Conservation (phyloP, 768 basidiomycete genomes). For the Boletus speciosus region DNA sequence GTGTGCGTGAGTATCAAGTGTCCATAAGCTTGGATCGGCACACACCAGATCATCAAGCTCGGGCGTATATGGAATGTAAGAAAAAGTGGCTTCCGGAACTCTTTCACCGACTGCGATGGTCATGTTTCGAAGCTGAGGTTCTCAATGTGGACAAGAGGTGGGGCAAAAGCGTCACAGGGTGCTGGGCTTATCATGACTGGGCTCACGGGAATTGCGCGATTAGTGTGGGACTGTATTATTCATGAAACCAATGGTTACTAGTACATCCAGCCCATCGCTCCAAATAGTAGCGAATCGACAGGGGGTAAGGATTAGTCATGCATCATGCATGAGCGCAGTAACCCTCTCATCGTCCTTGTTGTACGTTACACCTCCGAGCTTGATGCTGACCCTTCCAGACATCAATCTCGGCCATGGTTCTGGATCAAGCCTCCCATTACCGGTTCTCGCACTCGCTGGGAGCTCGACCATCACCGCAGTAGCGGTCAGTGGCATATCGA, state of each 20-base stretch:
- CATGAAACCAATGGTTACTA: not conserved
- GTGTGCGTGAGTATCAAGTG: not conserved
- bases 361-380: not conserved
- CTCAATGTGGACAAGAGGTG: not conserved
- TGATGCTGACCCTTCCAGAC: conserved; percentile 14
- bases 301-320: not conserved
- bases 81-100: conserved; percentile 44
- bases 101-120: conserved; percentile 50
- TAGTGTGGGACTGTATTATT: not conserved
- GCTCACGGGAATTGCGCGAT: not conserved
- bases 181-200: not conserved
- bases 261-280: too few relatives aligned
- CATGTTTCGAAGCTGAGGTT: conserved; percentile 7
- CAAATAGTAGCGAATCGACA: too few relatives aligned
- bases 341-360: not conserved
- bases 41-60: conserved; percentile 61
- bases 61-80: conserved; percentile 56
- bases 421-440: conserved; percentile 56
- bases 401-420: conserved; percentile 39
- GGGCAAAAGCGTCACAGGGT: not conserved
- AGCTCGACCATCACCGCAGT: conserved; percentile 68
- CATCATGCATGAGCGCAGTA: not conserved
- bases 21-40: conserved; percentile 10
- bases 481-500: conserved; percentile 66
- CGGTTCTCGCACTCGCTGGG: conserved; percentile 61